These are phyloP conservation scores for Cornus florida DNA, from an alignment of 148 eudicot genomes.

Conservation along the genomic window DNA sequence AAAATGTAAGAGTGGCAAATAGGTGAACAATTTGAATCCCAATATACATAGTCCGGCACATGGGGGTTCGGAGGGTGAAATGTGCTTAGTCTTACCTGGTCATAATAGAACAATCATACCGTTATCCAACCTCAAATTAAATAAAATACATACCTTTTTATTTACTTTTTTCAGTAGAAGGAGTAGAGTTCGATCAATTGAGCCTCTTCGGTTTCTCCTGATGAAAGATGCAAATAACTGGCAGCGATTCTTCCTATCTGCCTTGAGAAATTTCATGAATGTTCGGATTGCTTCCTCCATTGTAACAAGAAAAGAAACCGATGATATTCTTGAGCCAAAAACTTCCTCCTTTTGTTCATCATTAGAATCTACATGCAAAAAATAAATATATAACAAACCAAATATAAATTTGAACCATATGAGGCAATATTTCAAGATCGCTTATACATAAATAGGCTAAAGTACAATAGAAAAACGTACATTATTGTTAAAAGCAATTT, in stretches of 20 bases:
- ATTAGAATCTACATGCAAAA: slow-evolving; percentile 44
- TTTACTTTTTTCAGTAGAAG: slow-evolving; percentile 54
- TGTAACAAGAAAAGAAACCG: slow-evolving; percentile 55
- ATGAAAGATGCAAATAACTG: slow-evolving; percentile 52
- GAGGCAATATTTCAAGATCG: too few species aligned
- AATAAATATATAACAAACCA: not conserved
- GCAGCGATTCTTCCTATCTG: slow-evolving; percentile 63
- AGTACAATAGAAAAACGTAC: too few species aligned
- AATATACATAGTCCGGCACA: too few species aligned
- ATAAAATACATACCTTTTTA: slow-evolving; percentile 45
- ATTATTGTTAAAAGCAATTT: too few species aligned
- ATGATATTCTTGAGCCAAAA: slow-evolving; percentile 56
- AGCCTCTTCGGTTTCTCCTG: slow-evolving; percentile 37
- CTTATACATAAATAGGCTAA: too few species aligned
- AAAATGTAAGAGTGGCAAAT: not conserved
- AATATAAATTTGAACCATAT: not conserved
- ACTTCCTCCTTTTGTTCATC: slow-evolving; percentile 57
- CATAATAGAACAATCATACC: too few species aligned
- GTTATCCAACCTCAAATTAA: not conserved
- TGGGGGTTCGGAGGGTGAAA: too few species aligned
- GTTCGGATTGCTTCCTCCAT: slow-evolving; percentile 79
- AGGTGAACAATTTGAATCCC: too few species aligned
- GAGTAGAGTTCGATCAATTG: slow-evolving; percentile 63
- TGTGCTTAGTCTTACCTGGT: too few species aligned
- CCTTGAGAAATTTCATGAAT: slow-evolving; percentile 86